Conservation (phyloP, 163 green algal genomes). For the Chlamydomonas reinhardtii region DNA sequence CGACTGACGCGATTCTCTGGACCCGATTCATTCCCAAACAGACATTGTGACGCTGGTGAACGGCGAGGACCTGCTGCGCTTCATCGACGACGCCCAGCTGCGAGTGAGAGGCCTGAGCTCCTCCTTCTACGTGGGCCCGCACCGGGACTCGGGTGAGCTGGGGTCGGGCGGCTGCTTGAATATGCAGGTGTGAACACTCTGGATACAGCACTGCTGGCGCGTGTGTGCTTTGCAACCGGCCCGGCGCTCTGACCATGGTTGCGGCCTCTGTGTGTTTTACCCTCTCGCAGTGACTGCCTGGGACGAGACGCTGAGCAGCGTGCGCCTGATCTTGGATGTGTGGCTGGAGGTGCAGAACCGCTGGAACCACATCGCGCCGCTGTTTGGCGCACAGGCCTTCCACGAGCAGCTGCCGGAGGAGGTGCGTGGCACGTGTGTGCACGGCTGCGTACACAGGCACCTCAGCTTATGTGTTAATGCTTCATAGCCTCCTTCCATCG, state of each 20-base stretch:
- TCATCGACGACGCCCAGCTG: constrained; percentile 61
- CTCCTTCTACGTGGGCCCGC: constrained; percentile 57
- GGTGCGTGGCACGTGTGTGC: constrained; percentile 7
- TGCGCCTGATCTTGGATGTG: constrained; percentile 49
- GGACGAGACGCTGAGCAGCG: constrained; percentile 48
- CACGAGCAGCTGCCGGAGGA: constrained; percentile 54
- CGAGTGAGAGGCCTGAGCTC: constrained; percentile 55
- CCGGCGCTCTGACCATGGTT: no score
- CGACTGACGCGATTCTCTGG: no score
- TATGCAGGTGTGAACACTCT: no score
- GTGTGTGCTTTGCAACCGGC: no score
- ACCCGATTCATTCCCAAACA: no score
- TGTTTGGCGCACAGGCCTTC: constrained; percentile 55
- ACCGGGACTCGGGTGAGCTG: constrained; percentile 40
- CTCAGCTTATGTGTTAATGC: no score
- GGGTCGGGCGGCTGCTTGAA: no score
- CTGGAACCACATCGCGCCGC: constrained; percentile 53
- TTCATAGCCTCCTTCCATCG: no score
- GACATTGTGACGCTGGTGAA: constrained; percentile 55
- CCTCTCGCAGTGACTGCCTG: not conserved
- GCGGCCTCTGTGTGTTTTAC: no score
- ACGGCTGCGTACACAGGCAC: no score
- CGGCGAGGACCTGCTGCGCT: constrained; percentile 57
- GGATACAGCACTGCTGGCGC: no score
- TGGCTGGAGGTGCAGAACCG: constrained; percentile 63